These are phyloP conservation scores for Persicaria maculosa DNA, from an alignment of 148 eudicot species.

Conservation along the genomic window DNA sequence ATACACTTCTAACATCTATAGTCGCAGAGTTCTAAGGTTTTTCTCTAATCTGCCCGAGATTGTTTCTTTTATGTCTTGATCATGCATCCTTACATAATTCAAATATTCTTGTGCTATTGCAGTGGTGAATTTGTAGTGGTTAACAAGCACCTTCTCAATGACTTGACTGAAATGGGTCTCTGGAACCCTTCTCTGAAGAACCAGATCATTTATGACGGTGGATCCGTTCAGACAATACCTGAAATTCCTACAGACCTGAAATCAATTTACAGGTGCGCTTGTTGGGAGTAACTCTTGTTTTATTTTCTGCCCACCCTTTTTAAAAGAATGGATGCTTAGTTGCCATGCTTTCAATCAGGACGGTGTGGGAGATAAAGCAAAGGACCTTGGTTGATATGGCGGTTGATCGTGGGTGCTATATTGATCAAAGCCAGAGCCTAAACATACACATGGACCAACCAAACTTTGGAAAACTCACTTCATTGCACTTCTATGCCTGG, in stretches of 20 bases:
- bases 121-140: conserved; percentile 99
- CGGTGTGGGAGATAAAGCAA: conserved; percentile 89
- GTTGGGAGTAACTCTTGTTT: not conserved
- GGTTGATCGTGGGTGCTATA: conserved; percentile 66
- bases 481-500: conserved; percentile 79
- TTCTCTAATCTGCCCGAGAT: not conserved
- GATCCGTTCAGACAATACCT: conserved; percentile 73
- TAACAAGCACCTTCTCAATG: conserved; percentile 91
- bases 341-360: conserved; percentile 36
- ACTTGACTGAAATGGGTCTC: conserved; percentile 88
- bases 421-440: conserved; percentile 79
- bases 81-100: not conserved
- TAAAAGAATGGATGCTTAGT: not conserved
- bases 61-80: not conserved
- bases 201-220: conserved; percentile 63
- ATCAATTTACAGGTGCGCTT: conserved; percentile 59
- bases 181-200: conserved; percentile 86
- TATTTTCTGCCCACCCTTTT: not conserved
- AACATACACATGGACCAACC: conserved; percentile 82
- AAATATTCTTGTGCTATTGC: conserved; percentile 13
- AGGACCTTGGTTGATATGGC: conserved; percentile 78
- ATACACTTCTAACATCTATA: conserved; percentile 89
- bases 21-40: conserved; percentile 89
- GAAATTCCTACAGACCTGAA: conserved; percentile 70
- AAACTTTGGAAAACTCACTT: conserved; percentile 66